Conservation (phyloP, 495 filamentous ascomycete species). For the Trichoderma asperelloides region DNA sequence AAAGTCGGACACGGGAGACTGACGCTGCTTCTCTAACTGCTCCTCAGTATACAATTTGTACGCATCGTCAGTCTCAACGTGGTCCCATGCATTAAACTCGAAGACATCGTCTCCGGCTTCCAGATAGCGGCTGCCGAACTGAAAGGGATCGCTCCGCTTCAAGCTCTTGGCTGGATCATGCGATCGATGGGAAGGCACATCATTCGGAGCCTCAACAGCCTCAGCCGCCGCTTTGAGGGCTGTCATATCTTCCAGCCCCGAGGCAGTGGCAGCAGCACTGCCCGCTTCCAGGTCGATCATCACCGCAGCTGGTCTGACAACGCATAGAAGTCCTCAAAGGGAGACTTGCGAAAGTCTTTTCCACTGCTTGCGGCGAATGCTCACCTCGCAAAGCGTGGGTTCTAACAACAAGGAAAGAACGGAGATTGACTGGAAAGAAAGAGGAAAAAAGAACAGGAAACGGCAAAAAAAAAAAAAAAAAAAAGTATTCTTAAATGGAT, state of each 20-base stretch:
- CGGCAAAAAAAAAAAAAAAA: neutral
- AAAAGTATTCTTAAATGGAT: neutral
- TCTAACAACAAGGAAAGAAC: neutral
- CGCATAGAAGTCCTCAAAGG: neutral
- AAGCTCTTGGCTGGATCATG: conserved; percentile 52
- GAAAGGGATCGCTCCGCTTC: conserved; percentile 86
- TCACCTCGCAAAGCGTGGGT: neutral
- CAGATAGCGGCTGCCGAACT: conserved; percentile 85
- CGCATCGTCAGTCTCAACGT: conserved; percentile 76
- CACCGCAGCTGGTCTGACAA: conserved; percentile 1
- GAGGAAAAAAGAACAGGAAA: neutral
- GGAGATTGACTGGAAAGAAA: neutral
- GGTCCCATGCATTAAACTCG: conserved; percentile 98
- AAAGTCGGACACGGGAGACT: conserved; percentile 75
- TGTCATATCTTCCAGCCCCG: conserved; percentile 11
- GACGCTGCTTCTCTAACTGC: conserved; percentile 75
- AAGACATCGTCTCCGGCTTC: conserved; percentile 77
- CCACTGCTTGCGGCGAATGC: neutral
- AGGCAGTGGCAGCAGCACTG: neutral
- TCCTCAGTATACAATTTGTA: conserved; percentile 73
- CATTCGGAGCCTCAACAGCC: conserved; percentile 12
- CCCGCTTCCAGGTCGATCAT: conserved; percentile 3
- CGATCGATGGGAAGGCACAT: conserved; percentile 38
- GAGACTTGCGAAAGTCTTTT: neutral
- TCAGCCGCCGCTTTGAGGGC: conserved; percentile 10